phyloP scores from a whole-genome alignment of 768 basidiomycete species.

The Sporobolomyces roseus region DNA sequence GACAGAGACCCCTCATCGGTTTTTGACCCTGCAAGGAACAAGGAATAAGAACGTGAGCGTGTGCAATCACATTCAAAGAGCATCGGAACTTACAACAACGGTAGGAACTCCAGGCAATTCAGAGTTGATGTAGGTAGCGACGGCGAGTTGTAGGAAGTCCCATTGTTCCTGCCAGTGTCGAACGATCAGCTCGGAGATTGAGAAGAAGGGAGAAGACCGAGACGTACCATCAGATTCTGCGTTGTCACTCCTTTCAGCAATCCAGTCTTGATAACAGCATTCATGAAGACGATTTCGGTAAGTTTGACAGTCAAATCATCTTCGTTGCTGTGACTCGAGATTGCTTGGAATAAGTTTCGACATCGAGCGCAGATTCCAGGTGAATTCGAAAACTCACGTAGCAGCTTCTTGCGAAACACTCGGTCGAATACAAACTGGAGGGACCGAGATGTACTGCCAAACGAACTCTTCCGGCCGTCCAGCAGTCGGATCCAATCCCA shows the following conservation, averaged over 20 bases:
- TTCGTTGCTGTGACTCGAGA: conserved; percentile 65
- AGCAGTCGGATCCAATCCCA: conserved; percentile 79
- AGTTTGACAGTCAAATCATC: conserved; percentile 97
- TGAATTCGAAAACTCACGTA: conserved; percentile 47
- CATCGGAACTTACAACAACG: conserved; percentile 31
- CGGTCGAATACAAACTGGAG: conserved; percentile 93
- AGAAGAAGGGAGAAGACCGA: not conserved
- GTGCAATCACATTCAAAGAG: no score
- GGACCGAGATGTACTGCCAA: conserved; percentile 98
- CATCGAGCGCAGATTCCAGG: not conserved
- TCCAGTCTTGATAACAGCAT: conserved; percentile 84
- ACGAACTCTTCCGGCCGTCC: conserved; percentile 95
- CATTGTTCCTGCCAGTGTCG: conserved; percentile 74
- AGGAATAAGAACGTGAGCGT: no score
- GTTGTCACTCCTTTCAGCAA: conserved; percentile 82
- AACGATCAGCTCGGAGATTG: not conserved
- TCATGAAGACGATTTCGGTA: conserved; percentile 91
- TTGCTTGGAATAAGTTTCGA: conserved; percentile 3
- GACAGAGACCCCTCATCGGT: conserved; percentile 94
- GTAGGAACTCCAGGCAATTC: conserved; percentile 80
- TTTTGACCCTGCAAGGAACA: conserved; percentile 72
- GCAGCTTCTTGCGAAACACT: conserved; percentile 97
- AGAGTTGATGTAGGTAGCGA: conserved; percentile 98
- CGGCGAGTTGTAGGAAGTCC: conserved; percentile 90
- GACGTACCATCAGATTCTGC: conserved; percentile 74